Evolutionary conservation across 257 asterid genomes (phyloP).

Genomic region (Cynanchum wilfordii): DNA sequence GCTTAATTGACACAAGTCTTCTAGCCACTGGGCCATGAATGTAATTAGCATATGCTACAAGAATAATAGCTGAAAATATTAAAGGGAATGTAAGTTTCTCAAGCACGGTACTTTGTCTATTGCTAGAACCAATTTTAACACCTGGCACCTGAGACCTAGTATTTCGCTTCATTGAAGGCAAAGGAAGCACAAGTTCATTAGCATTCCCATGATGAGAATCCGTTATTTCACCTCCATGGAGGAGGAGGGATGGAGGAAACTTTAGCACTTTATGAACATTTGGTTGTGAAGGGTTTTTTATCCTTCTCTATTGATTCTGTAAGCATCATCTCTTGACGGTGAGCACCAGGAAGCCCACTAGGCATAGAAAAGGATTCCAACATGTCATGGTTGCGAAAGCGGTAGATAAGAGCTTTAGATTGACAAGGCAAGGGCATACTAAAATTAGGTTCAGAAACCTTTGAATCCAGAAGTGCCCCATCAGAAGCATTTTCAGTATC

Average conservation of each 20-base stretch:
- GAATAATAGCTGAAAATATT: constrained; percentile 23
- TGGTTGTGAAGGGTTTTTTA: constrained; percentile 62
- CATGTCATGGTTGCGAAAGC: constrained; percentile 49
- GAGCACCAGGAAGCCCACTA: constrained; percentile 37
- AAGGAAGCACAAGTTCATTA: constrained; percentile 21
- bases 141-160: constrained; percentile 20
- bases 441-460: constrained; percentile 47
- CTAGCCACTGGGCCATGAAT: constrained; percentile 21
- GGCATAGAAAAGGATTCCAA: constrained; percentile 39
- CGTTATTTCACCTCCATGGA: constrained; percentile 16
- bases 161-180: constrained; percentile 16
- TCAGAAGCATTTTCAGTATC: constrained; percentile 41
- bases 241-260: constrained; percentile 30
- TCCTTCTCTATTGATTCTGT: constrained; percentile 34
- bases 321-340: constrained; percentile 46
- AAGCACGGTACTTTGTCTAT: constrained; percentile 12
- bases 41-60: constrained; percentile 30
- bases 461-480: constrained; percentile 34
- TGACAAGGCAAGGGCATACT: constrained; percentile 85
- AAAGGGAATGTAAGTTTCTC: constrained; percentile 21
- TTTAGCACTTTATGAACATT: constrained; percentile 48
- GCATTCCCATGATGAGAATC: constrained; percentile 22
- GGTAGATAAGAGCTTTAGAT: constrained; percentile 69
- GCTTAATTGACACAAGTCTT: constrained; percentile 26
- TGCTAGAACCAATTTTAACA: constrained; percentile 17